Percentiles rank a stretch among this genome's conserved stretches.
phyloP scores from a whole-genome alignment of 305 asterid species.

The Fraxinus baroniana region DNA sequence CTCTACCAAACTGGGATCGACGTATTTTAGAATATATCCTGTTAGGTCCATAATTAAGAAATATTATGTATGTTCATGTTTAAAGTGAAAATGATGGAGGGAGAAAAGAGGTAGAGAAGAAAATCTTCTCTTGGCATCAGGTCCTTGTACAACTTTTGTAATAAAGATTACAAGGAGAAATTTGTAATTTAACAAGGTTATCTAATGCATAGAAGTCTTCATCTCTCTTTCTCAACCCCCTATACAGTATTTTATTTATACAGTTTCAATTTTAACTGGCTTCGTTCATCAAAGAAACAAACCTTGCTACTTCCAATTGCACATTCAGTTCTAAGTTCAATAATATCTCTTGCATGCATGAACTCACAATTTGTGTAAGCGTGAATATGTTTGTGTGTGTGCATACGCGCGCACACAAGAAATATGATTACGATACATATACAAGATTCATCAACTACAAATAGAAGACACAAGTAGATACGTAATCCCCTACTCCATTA shows the following conservation, averaged over 20 bases:
- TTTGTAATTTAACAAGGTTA: constrained; percentile 24
- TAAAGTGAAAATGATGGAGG: constrained; percentile 25
- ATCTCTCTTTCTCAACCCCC: background rate
- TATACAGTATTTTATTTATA: background rate
- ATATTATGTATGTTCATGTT: constrained; percentile 24
- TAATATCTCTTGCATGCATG: background rate
- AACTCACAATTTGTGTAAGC: background rate
- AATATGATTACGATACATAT: background rate
- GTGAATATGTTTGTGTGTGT: background rate
- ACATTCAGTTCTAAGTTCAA: background rate
- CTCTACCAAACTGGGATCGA: constrained; percentile 30
- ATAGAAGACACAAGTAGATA: background rate
- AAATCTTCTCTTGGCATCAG: constrained; percentile 22
- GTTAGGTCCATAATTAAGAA: constrained; percentile 16
- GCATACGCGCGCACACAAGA: background rate
- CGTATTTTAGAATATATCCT: constrained; percentile 26
- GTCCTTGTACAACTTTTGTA: constrained; percentile 45
- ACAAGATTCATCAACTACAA: background rate
- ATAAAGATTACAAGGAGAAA: constrained; percentile 34
- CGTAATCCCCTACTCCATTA: background rate
- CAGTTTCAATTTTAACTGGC: background rate
- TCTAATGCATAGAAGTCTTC: constrained; percentile 17
- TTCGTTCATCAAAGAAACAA: background rate
- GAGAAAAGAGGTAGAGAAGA: background rate
- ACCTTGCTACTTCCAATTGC: background rate